Evolutionary conservation across 2,329 filamentous ascomycete genomes (phyloP).

Genomic region (Penicillium sp.): DNA sequence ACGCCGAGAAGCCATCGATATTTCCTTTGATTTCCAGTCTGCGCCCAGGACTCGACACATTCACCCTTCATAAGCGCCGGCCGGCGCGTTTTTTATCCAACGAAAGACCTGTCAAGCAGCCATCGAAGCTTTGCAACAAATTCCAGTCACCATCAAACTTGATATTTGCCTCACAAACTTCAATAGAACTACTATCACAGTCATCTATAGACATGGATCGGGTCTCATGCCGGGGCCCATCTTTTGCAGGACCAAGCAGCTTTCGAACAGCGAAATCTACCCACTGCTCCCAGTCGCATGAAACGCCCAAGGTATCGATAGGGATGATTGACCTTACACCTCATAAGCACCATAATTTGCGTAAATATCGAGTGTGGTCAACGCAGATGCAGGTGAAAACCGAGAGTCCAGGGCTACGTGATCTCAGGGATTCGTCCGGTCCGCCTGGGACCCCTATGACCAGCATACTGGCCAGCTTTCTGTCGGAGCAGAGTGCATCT

Average conservation of each 20-base stretch:
- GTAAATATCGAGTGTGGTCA: conserved; percentile 38
- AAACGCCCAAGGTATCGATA: neutral
- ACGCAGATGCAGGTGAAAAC: conserved; percentile 37
- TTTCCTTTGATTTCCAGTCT: neutral
- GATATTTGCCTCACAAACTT: neutral
- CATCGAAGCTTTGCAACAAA: conserved; percentile 1
- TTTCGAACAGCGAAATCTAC: neutral
- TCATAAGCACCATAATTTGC: conserved; percentile 7
- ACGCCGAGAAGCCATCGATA: neutral
- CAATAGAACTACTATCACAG: neutral
- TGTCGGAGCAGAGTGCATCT: conserved; percentile 11
- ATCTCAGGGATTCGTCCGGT: conserved; percentile 22
- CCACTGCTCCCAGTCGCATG: neutral
- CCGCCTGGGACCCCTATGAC: conserved; percentile 39
- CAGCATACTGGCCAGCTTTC: conserved; percentile 23
- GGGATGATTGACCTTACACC: neutral
- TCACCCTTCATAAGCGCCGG: neutral
- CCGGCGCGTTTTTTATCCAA: neutral
- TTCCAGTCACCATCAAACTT: neutral
- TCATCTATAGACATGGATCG: neutral
- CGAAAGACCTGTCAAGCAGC: neutral
- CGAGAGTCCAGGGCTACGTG: conserved; percentile 11
- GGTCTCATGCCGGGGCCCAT: neutral
- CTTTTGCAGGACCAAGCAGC: neutral
- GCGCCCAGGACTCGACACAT: neutral